Evolutionary conservation across 768 basidiomycete species (phyloP), one percentile per base, ranked within the genome.

Genomic region (Daedalea quercina): DNA sequence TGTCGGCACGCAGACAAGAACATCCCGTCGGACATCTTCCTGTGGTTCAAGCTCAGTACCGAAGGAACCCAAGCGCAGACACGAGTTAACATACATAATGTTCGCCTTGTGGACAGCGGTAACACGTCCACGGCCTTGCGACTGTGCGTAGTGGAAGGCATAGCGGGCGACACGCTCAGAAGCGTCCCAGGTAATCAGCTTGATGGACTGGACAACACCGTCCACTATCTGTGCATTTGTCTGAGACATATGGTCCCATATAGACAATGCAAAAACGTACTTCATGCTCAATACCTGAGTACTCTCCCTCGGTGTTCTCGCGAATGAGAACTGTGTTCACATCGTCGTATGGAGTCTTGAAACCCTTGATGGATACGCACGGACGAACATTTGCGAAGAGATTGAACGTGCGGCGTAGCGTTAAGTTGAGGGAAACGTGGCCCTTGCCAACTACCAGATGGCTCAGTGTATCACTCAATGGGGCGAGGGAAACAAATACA

Each of bases 11-110:
- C 96, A 37, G 91, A 88, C 70, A 99, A 76, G 80, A 99, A 99
- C 94, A 98, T 96, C 56, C 96, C 96, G 69, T 99, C 96, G 19
- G 95, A 98, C 89, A 98, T 93, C 85, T 97, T 97, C 94, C 94
- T 96, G 65, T 41, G 7, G 1, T 24, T 48, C 25, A 23, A 42
- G 42, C 33, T 34, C 26, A 33, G 23, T 53, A 35, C 20, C 20
- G 13, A 11, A 25, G 12, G 22, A 23, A 22, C 3, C 3, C 34
- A 12, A 12, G 15, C 9, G 28, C n/a, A 35, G 34, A 8, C 9
- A 35, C 34, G 15, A 13, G 17, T 15, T 8, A 19, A 72, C 87
- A 54, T 58, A 94, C 95, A 98, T 98, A 77, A 99, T 97, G 67
- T 95, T 96, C 22, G 96, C 96, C 75, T 99, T 99, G 78, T 99